Conservation (phyloP, 768 basidiomycete genomes). For the Pulveroboletus sp. region DNA sequence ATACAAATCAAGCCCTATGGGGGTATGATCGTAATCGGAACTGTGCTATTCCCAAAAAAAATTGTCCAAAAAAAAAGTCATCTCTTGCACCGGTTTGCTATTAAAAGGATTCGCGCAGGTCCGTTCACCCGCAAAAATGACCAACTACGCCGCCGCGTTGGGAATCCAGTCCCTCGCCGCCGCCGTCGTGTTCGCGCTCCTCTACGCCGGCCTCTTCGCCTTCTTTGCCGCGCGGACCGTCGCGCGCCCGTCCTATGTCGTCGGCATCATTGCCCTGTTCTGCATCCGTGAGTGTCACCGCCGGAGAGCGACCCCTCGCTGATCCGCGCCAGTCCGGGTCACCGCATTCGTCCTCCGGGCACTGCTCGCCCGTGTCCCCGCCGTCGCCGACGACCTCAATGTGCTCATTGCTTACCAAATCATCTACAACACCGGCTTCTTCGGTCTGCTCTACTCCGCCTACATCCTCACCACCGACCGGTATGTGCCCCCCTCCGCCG, state of each 20-base stretch:
- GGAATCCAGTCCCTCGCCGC: conserved; percentile 26
- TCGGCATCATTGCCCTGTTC: conserved; percentile 24
- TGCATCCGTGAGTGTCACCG: conserved; percentile 21
- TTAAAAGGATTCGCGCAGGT: no score
- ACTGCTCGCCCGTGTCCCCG: conserved; percentile 8
- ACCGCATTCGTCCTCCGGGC: conserved; percentile 17
- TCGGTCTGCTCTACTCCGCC: conserved; percentile 27
- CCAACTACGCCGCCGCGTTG: conserved; percentile 12
- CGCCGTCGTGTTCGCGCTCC: conserved; percentile 25
- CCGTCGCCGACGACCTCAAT: conserved; percentile 21
- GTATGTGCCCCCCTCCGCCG: conserved; percentile 14
- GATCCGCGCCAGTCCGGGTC: conserved; percentile 12
- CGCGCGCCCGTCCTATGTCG: conserved; percentile 18
- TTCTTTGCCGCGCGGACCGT: conserved; percentile 15
- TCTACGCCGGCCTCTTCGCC: conserved; percentile 21
- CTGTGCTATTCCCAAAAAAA: no score
- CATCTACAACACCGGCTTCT: conserved; percentile 36
- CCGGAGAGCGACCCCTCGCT: no score
- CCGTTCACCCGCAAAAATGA: conserved; percentile 5
- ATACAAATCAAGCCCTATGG: no score
- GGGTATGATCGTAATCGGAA: no score
- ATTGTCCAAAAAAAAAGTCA: no score
- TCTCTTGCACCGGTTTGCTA: no score
- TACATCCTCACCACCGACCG: conserved; percentile 29
- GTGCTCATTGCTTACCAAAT: conserved; percentile 29